Evolutionary conservation across 2,329 filamentous ascomycete species (phyloP), one percentile per base, ranked within the genome.

Genomic region (Chaetomiaceae sp.): DNA sequence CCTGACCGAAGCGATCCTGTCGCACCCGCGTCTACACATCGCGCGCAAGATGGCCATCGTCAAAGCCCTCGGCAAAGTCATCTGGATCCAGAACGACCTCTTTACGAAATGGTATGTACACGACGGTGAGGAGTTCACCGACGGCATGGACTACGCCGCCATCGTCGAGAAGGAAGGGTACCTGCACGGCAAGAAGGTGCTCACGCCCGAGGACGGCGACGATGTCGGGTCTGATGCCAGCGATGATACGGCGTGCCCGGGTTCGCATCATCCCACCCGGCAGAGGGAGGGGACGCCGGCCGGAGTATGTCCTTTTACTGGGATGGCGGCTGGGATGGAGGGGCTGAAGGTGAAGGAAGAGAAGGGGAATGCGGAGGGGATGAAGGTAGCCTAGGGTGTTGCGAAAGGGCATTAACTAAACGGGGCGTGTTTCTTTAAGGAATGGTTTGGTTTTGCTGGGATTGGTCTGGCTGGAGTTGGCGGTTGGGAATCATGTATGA

Each of bases 61-160:
- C 42, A 87, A 86, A 66, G 88, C 89, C 1, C 74, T 92, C 20
- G 82, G 82, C 57, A 92, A 94, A 68, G 84, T 92, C 23, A 85
- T 92, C 59, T 92, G 88, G 87, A 90, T 92, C 60, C 89, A 92
- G 69, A 92, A 92, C 65, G 88, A 92, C 67, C 75, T 92, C 27
- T 88, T 92, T 67, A 86, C 87, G n/a, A 87, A 86, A 67, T 91
- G 87, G 85, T 87, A 90, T 62, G 80, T 88, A 32, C 75, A 79
- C 30, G 84, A 88, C 59, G 84, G 84, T 45, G 79, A 84, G 32
- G 86, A 89, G 67, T 81, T 74, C 58, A 67, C 68, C 25, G 64
- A 69, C 1, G 70, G 70, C 14, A 71, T 74, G 11, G 73, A 74
- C 50, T 73, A 75, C 42, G 71, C 76, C 13, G 70, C 76, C 23